phyloP scores from a whole-genome alignment of 2,329 filamentous ascomycete genomes.

The Phyllosticta citrichinensis region DNA sequence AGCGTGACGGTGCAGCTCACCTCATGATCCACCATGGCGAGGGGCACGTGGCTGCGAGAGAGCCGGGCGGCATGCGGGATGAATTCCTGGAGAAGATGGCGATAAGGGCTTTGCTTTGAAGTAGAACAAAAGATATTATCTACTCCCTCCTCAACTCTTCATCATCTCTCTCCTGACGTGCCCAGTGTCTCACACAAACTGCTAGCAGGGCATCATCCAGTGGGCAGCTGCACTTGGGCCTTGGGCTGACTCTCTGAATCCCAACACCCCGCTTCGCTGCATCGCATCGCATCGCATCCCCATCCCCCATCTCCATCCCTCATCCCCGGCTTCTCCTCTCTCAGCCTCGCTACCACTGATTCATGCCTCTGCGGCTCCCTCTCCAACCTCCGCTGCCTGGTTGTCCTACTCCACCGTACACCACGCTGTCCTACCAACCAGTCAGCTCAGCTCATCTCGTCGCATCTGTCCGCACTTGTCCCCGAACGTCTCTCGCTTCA shows the following conservation, averaged over 20 bases:
- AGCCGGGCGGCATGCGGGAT: neutral
- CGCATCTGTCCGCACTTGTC: neutral
- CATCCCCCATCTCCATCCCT: neutral
- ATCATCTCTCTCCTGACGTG: neutral
- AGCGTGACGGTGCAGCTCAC: neutral
- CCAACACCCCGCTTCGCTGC: too few relatives aligned
- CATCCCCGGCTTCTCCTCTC: neutral
- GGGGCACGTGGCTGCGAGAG: neutral
- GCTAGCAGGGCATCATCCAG: neutral
- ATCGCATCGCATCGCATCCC: neutral
- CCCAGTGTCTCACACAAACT: neutral
- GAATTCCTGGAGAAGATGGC: neutral
- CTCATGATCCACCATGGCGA: neutral
- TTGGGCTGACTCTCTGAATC: neutral
- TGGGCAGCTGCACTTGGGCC: neutral
- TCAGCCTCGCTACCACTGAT: neutral
- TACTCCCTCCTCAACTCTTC: too few relatives aligned
- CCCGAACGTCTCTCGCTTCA: neutral
- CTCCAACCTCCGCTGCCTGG: neutral
- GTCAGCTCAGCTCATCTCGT: too few relatives aligned
- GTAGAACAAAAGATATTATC: too few relatives aligned
- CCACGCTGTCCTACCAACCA: neutral
- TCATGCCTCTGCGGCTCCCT: neutral
- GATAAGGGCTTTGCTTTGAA: neutral
- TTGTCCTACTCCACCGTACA: neutral